Conservation (phyloP, 352 stramenopile species). For the Pythium myriotylum region DNA sequence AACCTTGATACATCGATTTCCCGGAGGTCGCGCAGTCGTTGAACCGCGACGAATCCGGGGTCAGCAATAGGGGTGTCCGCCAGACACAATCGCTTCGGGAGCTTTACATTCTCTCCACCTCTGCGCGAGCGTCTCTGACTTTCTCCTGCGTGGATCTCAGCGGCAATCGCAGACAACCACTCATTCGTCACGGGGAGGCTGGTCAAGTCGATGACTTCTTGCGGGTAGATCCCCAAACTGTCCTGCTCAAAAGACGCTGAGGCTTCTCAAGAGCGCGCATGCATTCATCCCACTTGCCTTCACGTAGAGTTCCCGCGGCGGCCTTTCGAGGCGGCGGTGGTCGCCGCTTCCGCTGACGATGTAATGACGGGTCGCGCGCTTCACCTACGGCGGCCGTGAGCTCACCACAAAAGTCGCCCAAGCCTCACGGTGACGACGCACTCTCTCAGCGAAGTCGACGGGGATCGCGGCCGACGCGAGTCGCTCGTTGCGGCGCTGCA, state of each 20-base stretch:
- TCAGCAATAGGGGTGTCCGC: conserved; percentile 30
- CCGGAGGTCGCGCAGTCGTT: conserved; percentile 25
- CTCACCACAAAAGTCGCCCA: background rate
- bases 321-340: conserved; percentile 3
- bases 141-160: background rate
- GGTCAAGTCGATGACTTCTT: conserved; percentile 13
- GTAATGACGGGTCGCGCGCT: conserved; percentile 3
- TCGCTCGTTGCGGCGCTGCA: conserved; percentile 21
- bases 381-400: conserved; percentile 1
- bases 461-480: conserved; percentile 7
- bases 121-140: background rate
- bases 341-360: conserved; percentile 4
- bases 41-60: conserved; percentile 19
- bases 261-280: no score
- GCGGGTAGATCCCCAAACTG: background rate
- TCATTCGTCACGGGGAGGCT: conserved; percentile 15
- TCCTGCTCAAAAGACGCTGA: conserved; percentile 4
- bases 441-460: conserved; percentile 26
- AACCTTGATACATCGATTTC: conserved; percentile 35
- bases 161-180: conserved; percentile 23
- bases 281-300: no score
- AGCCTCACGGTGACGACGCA: conserved; percentile 4
- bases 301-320: conserved; percentile 26
- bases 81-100: conserved; percentile 7
- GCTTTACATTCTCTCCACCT: background rate